phyloP scores from a whole-genome alignment of 768 basidiomycete genomes.

The Amanita jacksonii region DNA sequence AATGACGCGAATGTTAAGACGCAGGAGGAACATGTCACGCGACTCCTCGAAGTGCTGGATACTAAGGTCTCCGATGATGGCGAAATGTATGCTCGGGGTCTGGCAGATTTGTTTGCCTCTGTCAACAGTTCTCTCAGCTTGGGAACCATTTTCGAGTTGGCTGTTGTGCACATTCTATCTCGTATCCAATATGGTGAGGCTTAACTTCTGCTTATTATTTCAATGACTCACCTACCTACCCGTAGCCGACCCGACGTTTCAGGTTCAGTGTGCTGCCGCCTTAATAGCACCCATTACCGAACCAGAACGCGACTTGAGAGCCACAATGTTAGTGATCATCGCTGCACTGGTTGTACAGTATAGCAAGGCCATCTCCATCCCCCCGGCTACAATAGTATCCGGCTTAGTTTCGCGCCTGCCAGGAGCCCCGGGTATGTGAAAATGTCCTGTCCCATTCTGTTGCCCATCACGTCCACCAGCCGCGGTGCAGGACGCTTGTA shows the following conservation, averaged over 20 bases:
- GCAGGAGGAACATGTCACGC: slow-evolving; percentile 9
- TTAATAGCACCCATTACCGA: slow-evolving; percentile 37
- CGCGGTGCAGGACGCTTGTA: slow-evolving; percentile 61
- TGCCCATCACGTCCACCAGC: slow-evolving; percentile 28
- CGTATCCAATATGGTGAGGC: slow-evolving; percentile 40
- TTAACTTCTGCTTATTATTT: slow-evolving; percentile 1
- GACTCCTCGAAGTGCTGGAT: slow-evolving; percentile 48
- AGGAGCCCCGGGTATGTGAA: slow-evolving; percentile 8
- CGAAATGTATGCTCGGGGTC: slow-evolving; percentile 44
- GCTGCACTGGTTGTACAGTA: slow-evolving; percentile 62
- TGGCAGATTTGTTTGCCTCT: slow-evolving; percentile 32
- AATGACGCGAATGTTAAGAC: background rate
- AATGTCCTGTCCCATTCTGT: background rate
- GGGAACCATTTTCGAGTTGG: slow-evolving; percentile 40
- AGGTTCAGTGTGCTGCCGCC: slow-evolving; percentile 33
- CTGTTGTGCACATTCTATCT: slow-evolving; percentile 46
- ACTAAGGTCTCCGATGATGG: slow-evolving; percentile 39
- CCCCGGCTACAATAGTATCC: slow-evolving; percentile 38
- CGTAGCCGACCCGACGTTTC: slow-evolving; percentile 32
- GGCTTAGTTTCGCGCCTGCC: slow-evolving; percentile 34
- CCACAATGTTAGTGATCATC: slow-evolving; percentile 59
- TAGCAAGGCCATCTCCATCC: slow-evolving; percentile 37
- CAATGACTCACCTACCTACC: slow-evolving; percentile 1
- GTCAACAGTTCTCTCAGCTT: slow-evolving; percentile 26
- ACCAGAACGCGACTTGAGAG: slow-evolving; percentile 26